Evolutionary conservation across 805 yeast species (phyloP).

Genomic region (Candida sonorensis): DNA sequence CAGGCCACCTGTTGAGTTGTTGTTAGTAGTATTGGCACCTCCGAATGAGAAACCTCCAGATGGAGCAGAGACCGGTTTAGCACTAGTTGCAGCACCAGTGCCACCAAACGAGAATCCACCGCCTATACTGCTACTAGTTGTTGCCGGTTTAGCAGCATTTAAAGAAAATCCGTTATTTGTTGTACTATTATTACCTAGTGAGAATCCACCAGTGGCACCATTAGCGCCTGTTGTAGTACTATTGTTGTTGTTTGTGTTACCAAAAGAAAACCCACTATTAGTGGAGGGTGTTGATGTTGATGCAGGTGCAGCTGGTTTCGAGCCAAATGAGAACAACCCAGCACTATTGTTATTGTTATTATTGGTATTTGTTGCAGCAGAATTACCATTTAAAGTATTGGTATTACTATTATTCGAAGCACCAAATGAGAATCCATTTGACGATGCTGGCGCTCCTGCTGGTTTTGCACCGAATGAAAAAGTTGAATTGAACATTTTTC

Average conservation of each 20-base stretch:
- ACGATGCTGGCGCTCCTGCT: slow-evolving; percentile 5
- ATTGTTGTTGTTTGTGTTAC: slow-evolving; percentile 1
- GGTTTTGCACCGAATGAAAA: slow-evolving; percentile 10
- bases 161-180: slow-evolving; percentile 4
- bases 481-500: slow-evolving; percentile 1
- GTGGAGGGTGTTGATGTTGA: slow-evolving; percentile 5
- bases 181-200: slow-evolving; percentile 1
- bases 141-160: slow-evolving; percentile 3
- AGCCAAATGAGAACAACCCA: slow-evolving; percentile 9
- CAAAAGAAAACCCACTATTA: slow-evolving; percentile 9
- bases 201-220: slow-evolving; percentile 3
- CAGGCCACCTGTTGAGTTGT: slow-evolving; percentile 20
- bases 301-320: slow-evolving; percentile 6
- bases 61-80: slow-evolving; percentile 4
- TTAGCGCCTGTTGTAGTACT: not conserved
- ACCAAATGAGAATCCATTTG: slow-evolving; percentile 10
- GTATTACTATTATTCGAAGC: slow-evolving; percentile 4
- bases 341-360: slow-evolving; percentile 2
- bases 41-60: slow-evolving; percentile 23
- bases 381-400: too few relatives aligned
- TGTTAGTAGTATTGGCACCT: slow-evolving; percentile 10
- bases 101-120: slow-evolving; percentile 9
- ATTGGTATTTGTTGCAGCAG: too few relatives aligned
- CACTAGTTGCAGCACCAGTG: not conserved
- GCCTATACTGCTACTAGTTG: not conserved